Base-by-base conservation (phyloP, 116 monocot genomes). In the Dioscorea cayenensis region DNA sequence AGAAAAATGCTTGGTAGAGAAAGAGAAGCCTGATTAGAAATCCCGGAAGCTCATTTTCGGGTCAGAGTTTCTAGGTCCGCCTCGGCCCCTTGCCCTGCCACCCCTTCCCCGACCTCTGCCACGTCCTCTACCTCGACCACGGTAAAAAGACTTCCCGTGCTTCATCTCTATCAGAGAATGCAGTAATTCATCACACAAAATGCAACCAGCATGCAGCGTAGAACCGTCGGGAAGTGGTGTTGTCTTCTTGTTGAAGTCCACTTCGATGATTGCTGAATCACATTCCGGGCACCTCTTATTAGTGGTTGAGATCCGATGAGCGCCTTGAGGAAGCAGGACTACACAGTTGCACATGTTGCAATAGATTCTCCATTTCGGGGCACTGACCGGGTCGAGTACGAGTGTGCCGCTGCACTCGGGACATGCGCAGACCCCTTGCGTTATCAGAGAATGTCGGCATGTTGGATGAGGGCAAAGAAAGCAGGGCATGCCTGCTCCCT, bases 391-490 rank as follows among this genome's bases (percentile, higher is more conserved):
- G 61, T 95, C 92, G 14, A 95, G 92, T 64, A 95, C 78, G 6
- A 95, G 82, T 14, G 92, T 92, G 17, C 95, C 95, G 17, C 63
- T 81, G 76, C 92, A 95, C 66, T 90, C 95, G 2, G 95, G 95
- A 76, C 95, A 95, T n/a, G 90, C 95, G 73, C 95, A 95, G 5
- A 95, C 92, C n/a, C 95, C 95, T 73, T 92, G 92, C 9, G 90
- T 74, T 73, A 95, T 92, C 67, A 92, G 28, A 3, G 95, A 95
- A 66, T 95, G 95, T 3, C 82, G 82, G 51, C 95, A 95, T 52
- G 95, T 95, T 27, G 95, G 92, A 52, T 95, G 95, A 16, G 92
- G 95, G 78, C 92, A 95, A 17, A 89, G 90, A 68, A 87, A 92
- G 80, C 95, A 95, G 6, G 95, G 92, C 95, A 95, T 95, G 49